phyloP scores from a whole-genome alignment of 169 alveolate species.

The Babesia caballi region DNA sequence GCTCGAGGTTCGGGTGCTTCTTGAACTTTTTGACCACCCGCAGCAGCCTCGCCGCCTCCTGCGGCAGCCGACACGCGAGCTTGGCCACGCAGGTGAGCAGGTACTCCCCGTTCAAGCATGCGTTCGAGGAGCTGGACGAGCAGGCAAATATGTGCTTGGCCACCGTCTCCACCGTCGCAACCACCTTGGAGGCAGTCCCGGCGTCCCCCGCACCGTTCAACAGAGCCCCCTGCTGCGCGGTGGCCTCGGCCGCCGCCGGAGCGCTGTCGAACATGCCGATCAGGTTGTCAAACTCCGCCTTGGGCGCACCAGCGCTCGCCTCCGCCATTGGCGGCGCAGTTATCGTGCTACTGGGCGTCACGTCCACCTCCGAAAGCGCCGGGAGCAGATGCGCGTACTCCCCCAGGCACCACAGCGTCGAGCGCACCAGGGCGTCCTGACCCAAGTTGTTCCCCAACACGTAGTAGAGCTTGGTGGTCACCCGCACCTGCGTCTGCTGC shows the following conservation, averaged over 20 bases:
- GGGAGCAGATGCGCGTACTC: conserved; percentile 77
- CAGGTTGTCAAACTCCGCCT: background rate
- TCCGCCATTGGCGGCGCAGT: background rate
- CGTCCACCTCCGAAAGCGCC: conserved; percentile 40
- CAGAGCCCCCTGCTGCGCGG: background rate
- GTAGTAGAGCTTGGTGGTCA: conserved; percentile 79
- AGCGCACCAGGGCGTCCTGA: conserved; percentile 86
- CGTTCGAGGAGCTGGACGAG: conserved; percentile 19
- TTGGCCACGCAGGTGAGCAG: conserved; percentile 71
- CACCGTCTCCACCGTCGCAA: conserved; percentile 24
- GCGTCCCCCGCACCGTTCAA: background rate
- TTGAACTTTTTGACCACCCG: conserved; percentile 62
- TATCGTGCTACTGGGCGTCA: background rate
- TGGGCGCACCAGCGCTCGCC: background rate
- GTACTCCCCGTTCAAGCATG: conserved; percentile 64
- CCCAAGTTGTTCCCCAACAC: conserved; percentile 80
- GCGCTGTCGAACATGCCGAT: background rate
- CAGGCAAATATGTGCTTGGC: conserved; percentile 57
- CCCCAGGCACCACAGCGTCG: conserved; percentile 88
- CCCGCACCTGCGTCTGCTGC: conserved; percentile 74
- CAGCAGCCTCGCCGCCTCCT: conserved; percentile 51
- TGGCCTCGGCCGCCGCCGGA: background rate
- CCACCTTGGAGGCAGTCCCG: background rate
- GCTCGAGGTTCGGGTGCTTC: conserved; percentile 67
- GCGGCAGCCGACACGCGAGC: conserved; percentile 63